phyloP scores from a whole-genome alignment of 192 early-diverging fungal species.

The Geosiphon pyriformis region DNA sequence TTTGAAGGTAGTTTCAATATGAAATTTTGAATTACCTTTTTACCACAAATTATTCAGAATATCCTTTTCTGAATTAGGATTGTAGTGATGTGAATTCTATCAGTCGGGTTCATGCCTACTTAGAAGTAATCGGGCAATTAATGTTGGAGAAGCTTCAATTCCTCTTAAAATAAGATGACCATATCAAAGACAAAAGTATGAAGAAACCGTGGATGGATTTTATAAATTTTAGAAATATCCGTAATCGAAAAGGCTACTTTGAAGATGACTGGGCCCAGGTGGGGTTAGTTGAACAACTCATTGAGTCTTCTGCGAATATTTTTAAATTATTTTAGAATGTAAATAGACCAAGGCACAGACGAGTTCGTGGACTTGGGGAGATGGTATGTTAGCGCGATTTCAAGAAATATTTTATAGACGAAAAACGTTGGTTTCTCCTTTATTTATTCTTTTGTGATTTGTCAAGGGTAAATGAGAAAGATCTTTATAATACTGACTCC shows the following conservation, averaged over 20 bases:
- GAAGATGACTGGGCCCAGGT: background rate
- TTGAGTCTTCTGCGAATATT: background rate
- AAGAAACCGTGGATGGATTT: background rate
- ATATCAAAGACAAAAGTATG: background rate
- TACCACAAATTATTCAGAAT: background rate
- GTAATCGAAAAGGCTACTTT: background rate
- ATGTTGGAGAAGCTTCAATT: slow-evolving; percentile 52
- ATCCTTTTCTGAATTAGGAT: slow-evolving; percentile 35
- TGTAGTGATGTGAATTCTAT: slow-evolving; percentile 95
- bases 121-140: slow-evolving; percentile 79
- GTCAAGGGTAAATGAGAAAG: background rate
- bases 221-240: background rate
- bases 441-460: background rate
- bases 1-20: slow-evolving; percentile 39
- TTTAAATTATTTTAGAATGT: background rate
- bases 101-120: slow-evolving; percentile 74
- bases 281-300: background rate
- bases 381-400: no score
- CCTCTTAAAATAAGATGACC: slow-evolving; percentile 11
- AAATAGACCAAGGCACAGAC: no score
- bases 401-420: background rate
- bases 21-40: background rate
- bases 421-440: background rate
- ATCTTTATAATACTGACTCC: no score
- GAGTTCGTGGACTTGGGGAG: no score